Conservation (phyloP, 1,284 basidiomycete genomes). For the Ustilago cynodontis region DNA sequence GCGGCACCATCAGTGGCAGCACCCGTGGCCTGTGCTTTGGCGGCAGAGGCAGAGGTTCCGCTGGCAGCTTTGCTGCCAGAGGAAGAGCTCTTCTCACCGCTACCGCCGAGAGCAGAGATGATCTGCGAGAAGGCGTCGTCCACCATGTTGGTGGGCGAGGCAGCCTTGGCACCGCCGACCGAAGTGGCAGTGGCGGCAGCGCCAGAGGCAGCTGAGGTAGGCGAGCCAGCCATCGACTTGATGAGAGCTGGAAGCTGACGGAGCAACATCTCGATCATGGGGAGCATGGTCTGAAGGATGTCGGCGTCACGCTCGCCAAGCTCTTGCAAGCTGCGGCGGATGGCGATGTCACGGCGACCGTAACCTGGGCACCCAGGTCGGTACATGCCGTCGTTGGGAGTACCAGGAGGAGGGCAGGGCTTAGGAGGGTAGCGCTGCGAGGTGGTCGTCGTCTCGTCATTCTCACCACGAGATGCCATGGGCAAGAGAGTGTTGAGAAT, state of each 20-base stretch:
- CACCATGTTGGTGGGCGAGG: constrained; percentile 30
- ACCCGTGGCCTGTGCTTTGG: constrained; percentile 12
- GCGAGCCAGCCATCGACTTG: constrained; percentile 21
- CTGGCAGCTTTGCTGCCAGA: constrained; percentile 18
- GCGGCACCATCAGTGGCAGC: constrained; percentile 9
- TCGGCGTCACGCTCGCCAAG: constrained; percentile 46
- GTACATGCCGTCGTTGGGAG: constrained; percentile 60
- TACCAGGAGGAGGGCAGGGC: constrained; percentile 49
- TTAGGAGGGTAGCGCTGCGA: constrained; percentile 32
- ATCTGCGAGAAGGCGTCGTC: constrained; percentile 42
- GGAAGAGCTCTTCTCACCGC: background rate
- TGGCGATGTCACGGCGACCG: constrained; percentile 49
- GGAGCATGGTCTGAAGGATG: constrained; percentile 43
- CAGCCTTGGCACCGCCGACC: constrained; percentile 19
- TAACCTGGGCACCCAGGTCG: constrained; percentile 59
- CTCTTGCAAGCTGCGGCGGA: constrained; percentile 32
- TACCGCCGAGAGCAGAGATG: constrained; percentile 35
- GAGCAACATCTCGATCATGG: constrained; percentile 54
- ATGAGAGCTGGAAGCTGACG: constrained; percentile 43
- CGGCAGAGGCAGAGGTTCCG: constrained; percentile 3
- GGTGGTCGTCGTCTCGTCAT: constrained; percentile 19
- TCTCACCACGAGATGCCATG: constrained; percentile 46
- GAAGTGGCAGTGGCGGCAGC: constrained; percentile 34
- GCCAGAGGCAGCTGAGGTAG: constrained; percentile 18
- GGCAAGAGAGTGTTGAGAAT: constrained; percentile 59